Evolutionary conservation across 1,139 yeast species (phyloP).

Genomic region (Pichia kudriavzevii): DNA sequence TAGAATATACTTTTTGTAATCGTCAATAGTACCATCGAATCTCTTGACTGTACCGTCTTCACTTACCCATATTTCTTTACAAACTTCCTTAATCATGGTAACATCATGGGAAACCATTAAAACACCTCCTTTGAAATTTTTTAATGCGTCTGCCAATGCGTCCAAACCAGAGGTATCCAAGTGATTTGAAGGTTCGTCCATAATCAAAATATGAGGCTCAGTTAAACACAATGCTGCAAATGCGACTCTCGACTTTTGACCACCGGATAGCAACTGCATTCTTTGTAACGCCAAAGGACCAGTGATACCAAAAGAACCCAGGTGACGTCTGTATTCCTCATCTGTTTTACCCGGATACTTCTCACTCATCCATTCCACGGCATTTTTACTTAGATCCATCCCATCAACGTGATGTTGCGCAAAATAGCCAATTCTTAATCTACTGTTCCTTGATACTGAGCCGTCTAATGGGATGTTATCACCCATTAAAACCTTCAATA

Average conservation of each 20-base stretch:
- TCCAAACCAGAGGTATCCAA: constrained; percentile 97
- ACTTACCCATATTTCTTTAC: constrained; percentile 93
- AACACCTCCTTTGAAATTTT: constrained; percentile 87
- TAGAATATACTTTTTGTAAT: constrained; percentile 82
- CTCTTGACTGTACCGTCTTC: constrained; percentile 74
- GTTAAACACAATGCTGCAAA: constrained; percentile 89
- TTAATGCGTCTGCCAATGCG: constrained; percentile 85
- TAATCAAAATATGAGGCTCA: constrained; percentile 85
- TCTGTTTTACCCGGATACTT: constrained; percentile 90
- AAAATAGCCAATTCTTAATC: constrained; percentile 90
- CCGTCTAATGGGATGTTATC: constrained; percentile 67
- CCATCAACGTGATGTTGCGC: constrained; percentile 99
- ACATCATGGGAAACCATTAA: constrained; percentile 98
- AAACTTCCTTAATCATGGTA: constrained; percentile 75
- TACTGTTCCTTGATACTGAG: constrained; percentile 67
- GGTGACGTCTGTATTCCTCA: constrained; percentile 93
- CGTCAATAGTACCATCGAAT: constrained; percentile 79
- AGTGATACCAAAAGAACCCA: constrained; percentile 95
- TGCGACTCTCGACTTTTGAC: constrained; percentile 97
- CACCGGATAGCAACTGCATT: constrained; percentile 88
- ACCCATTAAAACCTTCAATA: constrained; percentile 79
- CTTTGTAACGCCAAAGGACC: constrained; percentile 90
- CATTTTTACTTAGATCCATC: constrained; percentile 84
- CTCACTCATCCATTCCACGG: constrained; percentile 90
- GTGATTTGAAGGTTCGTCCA: constrained; percentile 98